These are phyloP conservation scores for Hippophae rhamnoides DNA, from an alignment of 306 rosid genomes.

Conservation along the genomic window DNA sequence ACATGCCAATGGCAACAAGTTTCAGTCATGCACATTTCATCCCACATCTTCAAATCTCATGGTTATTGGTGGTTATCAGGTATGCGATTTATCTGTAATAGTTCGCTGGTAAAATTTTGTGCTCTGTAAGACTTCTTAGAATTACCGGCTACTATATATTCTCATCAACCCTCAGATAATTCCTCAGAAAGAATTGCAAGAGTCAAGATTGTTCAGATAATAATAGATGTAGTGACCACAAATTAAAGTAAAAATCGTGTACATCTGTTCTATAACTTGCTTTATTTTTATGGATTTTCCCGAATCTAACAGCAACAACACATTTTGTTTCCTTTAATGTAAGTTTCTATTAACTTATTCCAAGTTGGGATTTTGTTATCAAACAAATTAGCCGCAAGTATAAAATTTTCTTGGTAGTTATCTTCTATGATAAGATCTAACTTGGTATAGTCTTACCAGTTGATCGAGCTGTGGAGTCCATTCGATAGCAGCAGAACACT, in stretches of 20 bases:
- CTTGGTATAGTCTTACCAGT: slow-evolving; percentile 17
- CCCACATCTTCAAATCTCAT: slow-evolving; percentile 32
- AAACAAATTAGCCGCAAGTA: background rate
- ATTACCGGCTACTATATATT: too few relatives aligned
- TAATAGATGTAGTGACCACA: too few relatives aligned
- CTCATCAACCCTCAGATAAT: too few relatives aligned
- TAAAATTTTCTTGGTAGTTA: background rate
- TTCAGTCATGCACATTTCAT: slow-evolving; percentile 57
- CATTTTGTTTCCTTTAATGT: too few relatives aligned
- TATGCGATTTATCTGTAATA: slow-evolving; percentile 13
- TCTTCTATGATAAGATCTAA: slow-evolving; percentile 1
- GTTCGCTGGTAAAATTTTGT: too few relatives aligned
- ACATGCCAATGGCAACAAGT: slow-evolving; percentile 39
- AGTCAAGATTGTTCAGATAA: too few relatives aligned
- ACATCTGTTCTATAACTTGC: too few relatives aligned
- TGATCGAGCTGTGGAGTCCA: slow-evolving; percentile 45
- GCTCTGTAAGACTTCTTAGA: background rate
- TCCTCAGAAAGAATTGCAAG: too few relatives aligned
- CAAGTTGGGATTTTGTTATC: background rate
- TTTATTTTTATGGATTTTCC: too few relatives aligned
- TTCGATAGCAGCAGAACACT: slow-evolving; percentile 16
- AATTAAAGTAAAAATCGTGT: too few relatives aligned
- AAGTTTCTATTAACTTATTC: too few relatives aligned
- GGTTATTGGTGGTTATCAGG: slow-evolving; percentile 55
- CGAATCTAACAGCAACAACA: too few relatives aligned